These are phyloP conservation scores for Skeletonema marinoi DNA, from an alignment of 108 stramenopile genomes.

Conservation along the genomic window DNA sequence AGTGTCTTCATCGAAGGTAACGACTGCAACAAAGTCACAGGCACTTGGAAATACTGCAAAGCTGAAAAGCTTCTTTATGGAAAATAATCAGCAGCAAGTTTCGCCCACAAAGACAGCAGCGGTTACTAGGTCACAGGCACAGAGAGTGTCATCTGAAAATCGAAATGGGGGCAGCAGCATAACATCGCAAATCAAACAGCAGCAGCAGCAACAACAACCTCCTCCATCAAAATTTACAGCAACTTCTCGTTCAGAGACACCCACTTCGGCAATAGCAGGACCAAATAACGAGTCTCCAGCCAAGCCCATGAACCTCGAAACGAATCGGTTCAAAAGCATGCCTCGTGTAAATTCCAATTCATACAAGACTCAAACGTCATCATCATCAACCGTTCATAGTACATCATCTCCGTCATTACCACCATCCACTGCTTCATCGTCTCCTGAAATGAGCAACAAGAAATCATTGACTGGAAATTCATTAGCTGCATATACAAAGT, in stretches of 20 bases:
- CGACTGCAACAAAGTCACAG: neutral
- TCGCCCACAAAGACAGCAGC: neutral
- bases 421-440: neutral
- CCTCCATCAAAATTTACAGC: neutral
- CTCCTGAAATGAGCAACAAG: neutral
- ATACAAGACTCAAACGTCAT: neutral
- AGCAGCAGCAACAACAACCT: neutral
- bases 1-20: neutral
- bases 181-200: neutral
- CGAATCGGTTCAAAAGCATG: neutral
- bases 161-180: neutral
- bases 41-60: neutral
- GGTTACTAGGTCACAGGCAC: neutral
- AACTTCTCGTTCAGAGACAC: neutral
- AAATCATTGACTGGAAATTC: neutral
- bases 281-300: neutral
- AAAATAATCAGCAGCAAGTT: neutral
- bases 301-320: neutral
- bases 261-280: neutral
- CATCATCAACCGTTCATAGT: neutral
- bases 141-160: neutral
- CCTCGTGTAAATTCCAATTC: neutral
- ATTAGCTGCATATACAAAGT: neutral
- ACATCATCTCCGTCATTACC: neutral
- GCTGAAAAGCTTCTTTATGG: neutral